phyloP scores from a whole-genome alignment of 331 rosid species.

The Erythrophleum ivorense region DNA sequence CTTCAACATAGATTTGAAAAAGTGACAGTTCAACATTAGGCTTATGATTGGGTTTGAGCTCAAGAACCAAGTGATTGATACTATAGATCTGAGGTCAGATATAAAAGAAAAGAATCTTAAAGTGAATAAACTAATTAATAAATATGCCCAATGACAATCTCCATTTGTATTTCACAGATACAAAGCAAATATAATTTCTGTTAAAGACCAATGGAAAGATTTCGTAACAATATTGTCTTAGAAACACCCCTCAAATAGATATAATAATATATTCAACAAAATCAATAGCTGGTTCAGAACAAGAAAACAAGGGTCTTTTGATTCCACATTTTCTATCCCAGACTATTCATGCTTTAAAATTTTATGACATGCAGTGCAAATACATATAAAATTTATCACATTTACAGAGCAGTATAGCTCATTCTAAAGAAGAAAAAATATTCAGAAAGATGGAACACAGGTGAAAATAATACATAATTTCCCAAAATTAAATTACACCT shows the following conservation, averaged over 20 bases:
- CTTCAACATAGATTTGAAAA: slow-evolving; percentile 5
- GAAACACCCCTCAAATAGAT: background rate
- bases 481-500: background rate
- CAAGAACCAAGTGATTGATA: background rate
- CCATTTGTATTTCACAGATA: background rate
- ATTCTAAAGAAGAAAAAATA: background rate
- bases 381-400: background rate
- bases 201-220: background rate
- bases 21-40: background rate
- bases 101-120: background rate
- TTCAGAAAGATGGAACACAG: background rate
- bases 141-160: background rate
- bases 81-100: background rate
- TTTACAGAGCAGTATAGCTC: background rate
- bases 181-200: background rate
- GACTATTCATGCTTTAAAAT: background rate
- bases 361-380: background rate
- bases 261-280: background rate
- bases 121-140: background rate
- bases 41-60: background rate
- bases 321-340: background rate
- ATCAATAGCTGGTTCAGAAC: background rate
- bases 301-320: background rate
- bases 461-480: background rate
- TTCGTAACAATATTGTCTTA: background rate